phyloP scores from a whole-genome alignment of 208 protist species.

The Wallacemonas collosoma region DNA sequence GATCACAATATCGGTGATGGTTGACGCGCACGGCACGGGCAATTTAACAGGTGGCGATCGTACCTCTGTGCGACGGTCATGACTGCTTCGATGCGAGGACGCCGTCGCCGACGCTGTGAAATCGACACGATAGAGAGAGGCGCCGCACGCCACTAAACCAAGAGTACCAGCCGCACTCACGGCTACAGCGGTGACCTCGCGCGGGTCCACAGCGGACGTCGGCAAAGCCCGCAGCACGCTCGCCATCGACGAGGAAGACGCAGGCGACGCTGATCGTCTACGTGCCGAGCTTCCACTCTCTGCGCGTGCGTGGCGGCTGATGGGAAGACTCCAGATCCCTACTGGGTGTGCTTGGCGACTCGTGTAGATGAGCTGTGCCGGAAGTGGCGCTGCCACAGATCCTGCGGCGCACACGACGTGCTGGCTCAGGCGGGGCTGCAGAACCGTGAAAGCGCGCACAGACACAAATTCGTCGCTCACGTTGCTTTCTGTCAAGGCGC shows the following conservation, averaged over 20 bases:
- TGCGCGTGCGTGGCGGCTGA: conserved; percentile 5
- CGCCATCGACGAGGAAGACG: background rate
- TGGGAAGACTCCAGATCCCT: background rate
- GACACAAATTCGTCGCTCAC: conserved; percentile 14
- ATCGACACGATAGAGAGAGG: conserved; percentile 34
- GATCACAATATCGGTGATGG: conserved; percentile 33
- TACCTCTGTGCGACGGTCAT: background rate
- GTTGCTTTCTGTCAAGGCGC: conserved; percentile 11
- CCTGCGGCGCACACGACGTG: background rate
- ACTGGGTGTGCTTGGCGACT: background rate
- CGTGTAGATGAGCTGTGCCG: background rate
- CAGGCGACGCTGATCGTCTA: background rate
- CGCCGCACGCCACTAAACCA: conserved; percentile 28
- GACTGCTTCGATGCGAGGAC: background rate
- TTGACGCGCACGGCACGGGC: conserved; percentile 19
- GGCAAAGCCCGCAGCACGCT: background rate
- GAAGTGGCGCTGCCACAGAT: background rate
- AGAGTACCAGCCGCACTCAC: conserved; percentile 20
- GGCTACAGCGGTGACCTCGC: background rate
- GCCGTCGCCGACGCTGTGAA: conserved; percentile 19
- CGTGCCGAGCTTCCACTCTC: too few species aligned
- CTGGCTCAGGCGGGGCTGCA: conserved; percentile 16
- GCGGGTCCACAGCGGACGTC: background rate
- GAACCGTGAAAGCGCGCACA: conserved; percentile 24
- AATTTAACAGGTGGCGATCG: background rate